Base-by-base conservation (phyloP, 352 stramenopile species). In the Phytophthora europaea region DNA sequence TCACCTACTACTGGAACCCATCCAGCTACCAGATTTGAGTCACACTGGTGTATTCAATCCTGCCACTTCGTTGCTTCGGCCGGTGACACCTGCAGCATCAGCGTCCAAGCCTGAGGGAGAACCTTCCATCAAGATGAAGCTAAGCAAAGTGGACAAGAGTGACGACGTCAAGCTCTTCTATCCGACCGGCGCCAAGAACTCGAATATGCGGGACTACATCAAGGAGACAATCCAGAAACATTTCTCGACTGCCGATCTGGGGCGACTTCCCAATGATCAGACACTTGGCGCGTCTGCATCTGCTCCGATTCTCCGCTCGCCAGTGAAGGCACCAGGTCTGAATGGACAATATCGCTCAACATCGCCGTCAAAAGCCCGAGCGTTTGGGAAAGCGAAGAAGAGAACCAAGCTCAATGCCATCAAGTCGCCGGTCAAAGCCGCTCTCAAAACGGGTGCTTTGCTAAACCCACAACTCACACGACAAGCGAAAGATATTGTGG, bases 151-250 rank as follows among this genome's bases (percentile, higher is more conserved):
- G 34, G 74, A 82, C 45, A 75, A 76, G 22, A 67, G 62, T 28
- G 74, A 75, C 12, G 81, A 87, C 3, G 50, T 83, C 58, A 84
- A 88, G 57, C 69, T 94, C 15, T 93, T 94, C 55, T 94, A 94
- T 53, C 79, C 87, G 9, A 88, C 81, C 0, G 87, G 87, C 0
- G 81, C 83, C 28, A 94, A 94, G 72, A 94, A 90, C 43, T 58
- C 73, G 34, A 91, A 92, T 65, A 89, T 94, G 61, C 80, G 85
- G 26, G 84, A 92, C 59, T 89, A 87, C 43, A 86, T 94, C 64
- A 78, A 89, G 36, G 82, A 91, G 58, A 91, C 78, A 2, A 80
- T 89, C 26, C 64, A 89, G 12, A 79, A 76, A 52, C 80, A 90
- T 60, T 61, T 80, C 33, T 74, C 74, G 12, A 56, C 47, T 2